Evolutionary conservation across 2,329 filamentous ascomycete species (phyloP), one percentile per base, ranked within the genome.

Genomic region (Talaromyces sp.): DNA sequence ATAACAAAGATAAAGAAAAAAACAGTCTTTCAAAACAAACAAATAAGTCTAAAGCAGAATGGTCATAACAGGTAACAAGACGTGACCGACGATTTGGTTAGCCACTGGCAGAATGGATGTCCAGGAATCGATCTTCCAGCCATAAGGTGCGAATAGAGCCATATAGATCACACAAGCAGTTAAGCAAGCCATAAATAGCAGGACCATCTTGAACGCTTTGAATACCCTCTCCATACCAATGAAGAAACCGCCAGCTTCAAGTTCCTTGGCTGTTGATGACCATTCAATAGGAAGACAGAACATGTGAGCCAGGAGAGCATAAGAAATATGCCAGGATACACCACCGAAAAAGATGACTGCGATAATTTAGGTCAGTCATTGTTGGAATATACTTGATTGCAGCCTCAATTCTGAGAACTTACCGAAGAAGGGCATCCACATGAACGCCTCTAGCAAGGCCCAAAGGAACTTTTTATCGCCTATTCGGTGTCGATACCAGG

Each of bases 231-330:
- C 89, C 31, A 93, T 86, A 74, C 94, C 92, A 66, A 91, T 89
- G 79, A 93, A 94, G 79, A 96, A 96, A 76, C 91, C 90, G 37
- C 90, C 89, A 73, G 90, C 88, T 71, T 92, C 68, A 7, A 63
- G 61, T 56, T 96, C 92, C 79, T 96, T 96, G 50, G 88, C 86
- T 0, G 92, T 96, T 1, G 91, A 88, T 58, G 91, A 91, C 92
- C 92, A 95, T 3, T 86, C 87, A 88, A 95, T 94, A 78, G 95
- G 85, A 73, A 94, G 87, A 79, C 91, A 88, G 75, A 95, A 91
- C 86, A 95, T 91, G 81, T 96, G 92, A 4, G 88, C 85, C 52
- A 95, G 79, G 37, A 96, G 82, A 1, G 92, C 92, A 76, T 93
- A 90, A 31, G 87, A 91, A 59, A 96, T 86, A 79, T 96, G 91